These are phyloP conservation scores for Backusella tarrabulga DNA, from an alignment of 192 early-diverging fungal species.

Conservation along the genomic window DNA sequence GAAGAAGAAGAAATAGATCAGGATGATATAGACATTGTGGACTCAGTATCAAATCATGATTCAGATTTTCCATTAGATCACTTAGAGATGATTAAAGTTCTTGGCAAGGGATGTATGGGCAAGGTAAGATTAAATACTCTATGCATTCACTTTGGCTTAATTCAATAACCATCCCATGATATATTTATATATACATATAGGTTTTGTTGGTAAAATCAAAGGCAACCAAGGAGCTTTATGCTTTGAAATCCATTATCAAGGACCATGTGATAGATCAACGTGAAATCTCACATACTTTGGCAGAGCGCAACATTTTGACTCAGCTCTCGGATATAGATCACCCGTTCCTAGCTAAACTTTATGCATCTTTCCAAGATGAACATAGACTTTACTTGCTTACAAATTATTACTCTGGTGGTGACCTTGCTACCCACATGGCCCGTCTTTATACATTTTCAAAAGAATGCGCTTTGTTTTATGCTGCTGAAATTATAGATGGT, in stretches of 20 bases:
- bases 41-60: slow-evolving; percentile 13
- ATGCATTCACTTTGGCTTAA: neutral
- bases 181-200: slow-evolving; percentile 20
- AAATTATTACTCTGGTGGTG: slow-evolving; percentile 87
- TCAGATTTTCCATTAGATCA: slow-evolving; percentile 40
- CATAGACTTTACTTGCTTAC: slow-evolving; percentile 85
- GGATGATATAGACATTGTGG: slow-evolving; percentile 15
- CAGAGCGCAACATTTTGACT: slow-evolving; percentile 79
- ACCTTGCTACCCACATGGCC: slow-evolving; percentile 84
- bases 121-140: slow-evolving; percentile 40
- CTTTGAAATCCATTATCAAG: slow-evolving; percentile 55
- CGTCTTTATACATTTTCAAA: slow-evolving; percentile 57
- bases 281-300: slow-evolving; percentile 74
- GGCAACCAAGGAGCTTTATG: slow-evolving; percentile 42
- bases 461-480: slow-evolving; percentile 80
- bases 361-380: slow-evolving; percentile 88
- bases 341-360: slow-evolving; percentile 89
- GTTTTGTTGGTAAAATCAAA: slow-evolving; percentile 46
- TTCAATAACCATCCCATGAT: neutral
- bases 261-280: slow-evolving; percentile 69
- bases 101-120: slow-evolving; percentile 58
- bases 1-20: neutral
- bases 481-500: slow-evolving; percentile 83
- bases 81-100: slow-evolving; percentile 49
- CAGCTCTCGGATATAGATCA: slow-evolving; percentile 68